Conservation (phyloP, 139 green algal species). For the Chlorella sp. region DNA sequence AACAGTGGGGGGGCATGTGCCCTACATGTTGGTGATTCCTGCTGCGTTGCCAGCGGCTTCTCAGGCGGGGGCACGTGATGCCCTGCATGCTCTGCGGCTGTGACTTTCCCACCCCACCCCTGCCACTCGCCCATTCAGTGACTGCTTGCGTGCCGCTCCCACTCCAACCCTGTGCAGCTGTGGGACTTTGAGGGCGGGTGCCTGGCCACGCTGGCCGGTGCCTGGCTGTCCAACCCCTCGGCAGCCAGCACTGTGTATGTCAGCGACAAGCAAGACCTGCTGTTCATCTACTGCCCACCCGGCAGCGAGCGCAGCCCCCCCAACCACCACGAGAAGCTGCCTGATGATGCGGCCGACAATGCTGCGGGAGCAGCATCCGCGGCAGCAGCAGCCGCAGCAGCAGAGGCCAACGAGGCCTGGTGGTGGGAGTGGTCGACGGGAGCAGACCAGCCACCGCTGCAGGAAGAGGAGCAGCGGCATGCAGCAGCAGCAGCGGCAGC, state of each 20-base stretch:
- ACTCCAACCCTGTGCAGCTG: not conserved
- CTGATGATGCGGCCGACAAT: too few relatives aligned
- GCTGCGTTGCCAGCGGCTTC: too few relatives aligned
- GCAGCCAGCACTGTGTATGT: constrained; percentile 8
- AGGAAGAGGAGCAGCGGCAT: not conserved
- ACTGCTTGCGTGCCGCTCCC: too few relatives aligned
- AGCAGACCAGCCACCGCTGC: too few relatives aligned
- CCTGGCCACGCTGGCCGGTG: constrained; percentile 1
- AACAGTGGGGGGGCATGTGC: too few relatives aligned
- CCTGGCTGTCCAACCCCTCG: not conserved
- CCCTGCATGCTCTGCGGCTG: too few relatives aligned
- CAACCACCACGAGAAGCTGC: not conserved
- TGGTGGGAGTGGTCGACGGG: not conserved
- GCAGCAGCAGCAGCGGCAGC: not conserved
- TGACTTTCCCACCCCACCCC: too few relatives aligned
- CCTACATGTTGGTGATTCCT: too few relatives aligned
- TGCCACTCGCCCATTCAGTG: too few relatives aligned
- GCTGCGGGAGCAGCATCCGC: not conserved
- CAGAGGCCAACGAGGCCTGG: not conserved
- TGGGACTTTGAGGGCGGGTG: not conserved
- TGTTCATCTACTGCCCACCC: constrained; percentile 1
- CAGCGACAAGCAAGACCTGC: not conserved
- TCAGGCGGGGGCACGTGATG: too few relatives aligned
- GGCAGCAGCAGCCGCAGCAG: not conserved
- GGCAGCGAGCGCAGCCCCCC: not conserved